Conservation (phyloP, 352 stramenopile genomes). For the Globisporangium spiculum region DNA sequence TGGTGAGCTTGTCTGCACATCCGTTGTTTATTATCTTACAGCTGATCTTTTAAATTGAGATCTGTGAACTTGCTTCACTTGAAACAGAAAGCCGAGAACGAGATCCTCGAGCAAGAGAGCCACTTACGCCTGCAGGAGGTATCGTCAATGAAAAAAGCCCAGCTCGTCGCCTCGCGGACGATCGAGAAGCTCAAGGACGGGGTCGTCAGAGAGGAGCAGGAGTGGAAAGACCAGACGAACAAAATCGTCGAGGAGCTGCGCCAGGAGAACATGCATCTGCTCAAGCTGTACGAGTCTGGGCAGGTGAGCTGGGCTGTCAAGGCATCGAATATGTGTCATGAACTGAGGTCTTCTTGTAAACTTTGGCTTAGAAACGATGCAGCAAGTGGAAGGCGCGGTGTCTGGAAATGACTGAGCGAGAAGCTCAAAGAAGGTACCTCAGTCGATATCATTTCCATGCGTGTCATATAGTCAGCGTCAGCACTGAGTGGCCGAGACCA, state of each 20-base stretch:
- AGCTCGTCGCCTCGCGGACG: conserved; percentile 46
- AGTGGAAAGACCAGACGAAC: conserved; percentile 49
- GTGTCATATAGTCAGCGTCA: background rate
- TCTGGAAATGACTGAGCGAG: conserved; percentile 41
- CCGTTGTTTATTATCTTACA: background rate
- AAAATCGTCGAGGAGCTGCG: conserved; percentile 58
- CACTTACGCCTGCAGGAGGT: conserved; percentile 61
- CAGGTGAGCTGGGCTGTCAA: conserved; percentile 26
- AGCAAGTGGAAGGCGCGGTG: conserved; percentile 70
- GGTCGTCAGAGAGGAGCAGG: conserved; percentile 42
- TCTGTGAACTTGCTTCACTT: background rate
- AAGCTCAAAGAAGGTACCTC: conserved; percentile 31
- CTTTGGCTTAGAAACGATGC: conserved; percentile 49
- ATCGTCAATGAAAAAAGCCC: conserved; percentile 56
- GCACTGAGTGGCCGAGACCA: background rate
- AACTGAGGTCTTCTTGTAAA: background rate
- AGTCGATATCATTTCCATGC: background rate
- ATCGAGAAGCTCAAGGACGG: conserved; percentile 67
- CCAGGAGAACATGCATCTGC: conserved; percentile 58
- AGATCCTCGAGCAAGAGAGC: conserved; percentile 71
- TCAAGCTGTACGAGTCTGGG: conserved; percentile 46
- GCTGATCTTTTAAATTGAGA: background rate
- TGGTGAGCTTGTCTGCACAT: conserved; percentile 30
- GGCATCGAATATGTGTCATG: background rate
- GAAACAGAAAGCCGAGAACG: conserved; percentile 71